Evolutionary conservation across 2,329 filamentous ascomycete species (phyloP).

Genomic region (Davidsoniella virescens): DNA sequence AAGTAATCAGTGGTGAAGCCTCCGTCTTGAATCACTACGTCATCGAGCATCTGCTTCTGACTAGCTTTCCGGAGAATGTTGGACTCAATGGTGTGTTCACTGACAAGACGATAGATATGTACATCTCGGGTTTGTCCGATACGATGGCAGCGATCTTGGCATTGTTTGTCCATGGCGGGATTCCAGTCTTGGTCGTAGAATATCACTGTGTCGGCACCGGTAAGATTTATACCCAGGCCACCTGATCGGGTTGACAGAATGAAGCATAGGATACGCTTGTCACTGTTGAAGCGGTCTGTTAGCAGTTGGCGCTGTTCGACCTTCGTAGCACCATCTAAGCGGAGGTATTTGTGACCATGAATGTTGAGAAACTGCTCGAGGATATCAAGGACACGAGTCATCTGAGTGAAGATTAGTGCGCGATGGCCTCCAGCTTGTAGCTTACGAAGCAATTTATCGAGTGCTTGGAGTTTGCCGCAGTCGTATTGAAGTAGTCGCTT

Average conservation of each 20-base stretch:
- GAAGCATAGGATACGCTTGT: conserved; percentile 81
- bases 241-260: conserved; percentile 91
- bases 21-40: conserved; percentile 95
- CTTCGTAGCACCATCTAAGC: conserved; percentile 90
- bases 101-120: conserved; percentile 89
- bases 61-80: conserved; percentile 94
- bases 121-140: conserved; percentile 97
- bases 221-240: conserved; percentile 89
- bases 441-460: conserved; percentile 72
- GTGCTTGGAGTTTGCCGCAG: conserved; percentile 84
- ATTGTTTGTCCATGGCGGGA: conserved; percentile 98
- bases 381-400: conserved; percentile 97
- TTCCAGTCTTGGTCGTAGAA: conserved; percentile 99
- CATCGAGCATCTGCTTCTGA: conserved; percentile 94
- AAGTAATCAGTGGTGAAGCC: conserved; percentile 97
- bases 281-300: conserved; percentile 92
- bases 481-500: conserved; percentile 94
- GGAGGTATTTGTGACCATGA: conserved; percentile 89
- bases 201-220: conserved; percentile 91
- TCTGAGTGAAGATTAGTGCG: conserved; percentile 95
- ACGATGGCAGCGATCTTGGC: conserved; percentile 90
- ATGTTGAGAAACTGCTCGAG: conserved; percentile 96
- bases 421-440: conserved; percentile 83
- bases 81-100: conserved; percentile 89
- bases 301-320: conserved; percentile 90